Base-by-base conservation (phyloP, 176 grass and related monocot species). In the Eleusine indica region DNA sequence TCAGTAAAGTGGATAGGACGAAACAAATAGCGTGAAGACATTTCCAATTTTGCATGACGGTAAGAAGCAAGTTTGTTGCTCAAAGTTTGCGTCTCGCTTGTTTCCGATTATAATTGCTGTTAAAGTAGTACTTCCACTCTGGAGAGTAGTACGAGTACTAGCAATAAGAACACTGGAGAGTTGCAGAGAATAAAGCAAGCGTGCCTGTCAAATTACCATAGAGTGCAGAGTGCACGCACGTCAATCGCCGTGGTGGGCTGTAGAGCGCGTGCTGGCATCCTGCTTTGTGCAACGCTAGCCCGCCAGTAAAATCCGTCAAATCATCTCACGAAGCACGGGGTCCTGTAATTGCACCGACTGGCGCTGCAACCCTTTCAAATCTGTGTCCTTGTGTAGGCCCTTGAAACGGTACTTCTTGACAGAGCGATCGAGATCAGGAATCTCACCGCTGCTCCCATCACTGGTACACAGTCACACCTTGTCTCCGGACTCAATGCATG, bases 361-460 rank as follows among this genome's bases (percentile, higher is more conserved):
- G 14, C 29, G 2, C 28, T 21, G 43, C 57, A 6, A 3, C 8
- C 12, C 58, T 65, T 30, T 48, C 60, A 4, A 21, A 66, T 49
- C 61, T 51, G 1, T 16, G 61, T 79, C 62, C 77, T 80, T 16
- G 46, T 22, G 77, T 53, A 66, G 61, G 60, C 25, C 62, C 28
- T 65, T 37, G 35, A 41, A 63, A 12, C 22, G 0, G 22, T 52
- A 52, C 13, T 63, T 29, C 10, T 10, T 29, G 60, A 29, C 22
- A 29, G 22, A 5, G 60, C 28, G 3, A 3, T 11, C 29, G 10
- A 29, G 10, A 29, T 63, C 3, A 29, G 22, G 60, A 63, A 63
- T 29, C 60, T 63, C 60, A 63, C 10, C 10, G 60, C 22, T 29
- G 60, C 22, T 62, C 60, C 60, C 60, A 22, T 61, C 57, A 61